Evolutionary conservation across 495 filamentous ascomycete genomes (phyloP), one percentile per base, ranked within the genome.

Genomic region (Aspergillus avenaceus): DNA sequence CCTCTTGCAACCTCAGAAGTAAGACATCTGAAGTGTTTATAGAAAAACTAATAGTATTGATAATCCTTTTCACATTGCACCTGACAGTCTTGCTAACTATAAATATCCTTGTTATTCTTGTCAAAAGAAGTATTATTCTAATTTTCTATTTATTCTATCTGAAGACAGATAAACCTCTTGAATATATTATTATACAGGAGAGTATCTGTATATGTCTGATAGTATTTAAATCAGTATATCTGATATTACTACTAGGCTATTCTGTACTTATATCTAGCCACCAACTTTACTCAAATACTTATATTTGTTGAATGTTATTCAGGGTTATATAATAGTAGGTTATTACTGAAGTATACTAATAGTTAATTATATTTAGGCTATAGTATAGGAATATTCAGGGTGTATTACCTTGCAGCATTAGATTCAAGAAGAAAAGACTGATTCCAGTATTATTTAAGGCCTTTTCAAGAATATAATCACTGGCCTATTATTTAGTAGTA

Each of bases 321-420:
- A 67, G 61, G 8, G 60, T 65, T 52, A 80, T 63, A 47, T 80
- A 75, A 48, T 79, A 75, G 42, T 74, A 78, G 4, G 68, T 69
- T 7, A 74, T 60, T 7, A 66, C 64, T 21, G 74, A 68, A 56
- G 61, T 69, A 59, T 76, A 80, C 76, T 76, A 80, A 13, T 70
- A 63, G 25, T 47, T 66, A 7, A 59, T 59, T 34, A 55, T 64
- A 8, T 51, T 64, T n/a, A 63, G 60, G n/a, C 60, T 60, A 7
- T 72, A 59, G 29, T 63, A 62, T 61, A 74, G 70, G 45, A 72
- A 62, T 42, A 76, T 68, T 59, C 62, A 62, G 2, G 67, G 52
- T 16, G 58, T 64, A 40, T 55, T 46, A 1, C 49, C 52, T 22
- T 64, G 65, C 63, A 56, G 55, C 60, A 64, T 69, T 8, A 68